Evolutionary conservation across 2,329 filamentous ascomycete genomes (phyloP).

Genomic region (Colletotrichum agaves): DNA sequence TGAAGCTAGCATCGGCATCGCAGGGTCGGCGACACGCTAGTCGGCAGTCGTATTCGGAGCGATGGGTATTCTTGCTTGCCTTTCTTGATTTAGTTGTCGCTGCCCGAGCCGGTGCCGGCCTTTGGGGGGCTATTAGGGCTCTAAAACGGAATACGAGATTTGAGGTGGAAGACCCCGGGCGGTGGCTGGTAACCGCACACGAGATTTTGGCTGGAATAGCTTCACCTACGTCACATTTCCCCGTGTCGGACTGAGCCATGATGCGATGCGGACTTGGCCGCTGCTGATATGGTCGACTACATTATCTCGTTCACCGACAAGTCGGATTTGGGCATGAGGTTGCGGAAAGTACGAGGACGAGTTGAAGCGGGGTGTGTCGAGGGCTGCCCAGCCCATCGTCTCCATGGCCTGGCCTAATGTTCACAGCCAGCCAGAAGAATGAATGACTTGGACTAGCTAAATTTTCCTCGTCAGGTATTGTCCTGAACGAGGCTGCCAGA

Average conservation of each 20-base stretch:
- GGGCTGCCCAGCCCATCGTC: not conserved
- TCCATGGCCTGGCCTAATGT: not conserved
- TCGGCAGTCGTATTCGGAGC: not conserved
- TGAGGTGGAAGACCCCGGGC: constrained; percentile 8
- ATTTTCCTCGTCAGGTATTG: not conserved
- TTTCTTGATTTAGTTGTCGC: constrained; percentile 25
- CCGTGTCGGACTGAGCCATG: constrained; percentile 13
- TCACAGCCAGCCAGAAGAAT: not conserved
- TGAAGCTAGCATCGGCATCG: constrained; percentile 1
- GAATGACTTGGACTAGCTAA: not conserved
- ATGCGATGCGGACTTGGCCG: constrained; percentile 12
- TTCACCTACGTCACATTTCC: constrained; percentile 28
- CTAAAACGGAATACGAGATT: constrained; percentile 27
- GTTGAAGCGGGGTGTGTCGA: not conserved
- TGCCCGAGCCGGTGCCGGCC: constrained; percentile 23
- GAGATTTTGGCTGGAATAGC: constrained; percentile 22
- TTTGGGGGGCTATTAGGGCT: constrained; percentile 2
- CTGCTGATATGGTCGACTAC: not conserved
- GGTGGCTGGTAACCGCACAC: constrained; percentile 17
- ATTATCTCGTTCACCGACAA: constrained; percentile 14
- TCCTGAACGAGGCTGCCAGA: not conserved
- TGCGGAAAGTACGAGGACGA: not conserved
- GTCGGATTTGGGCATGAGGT: constrained; percentile 1
- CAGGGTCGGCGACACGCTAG: constrained; percentile 12
- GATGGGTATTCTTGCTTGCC: not conserved